Evolutionary conservation across 1,139 yeast species (phyloP), one percentile per base, ranked within the genome.

Genomic region (Hanseniaspora sp.): DNA sequence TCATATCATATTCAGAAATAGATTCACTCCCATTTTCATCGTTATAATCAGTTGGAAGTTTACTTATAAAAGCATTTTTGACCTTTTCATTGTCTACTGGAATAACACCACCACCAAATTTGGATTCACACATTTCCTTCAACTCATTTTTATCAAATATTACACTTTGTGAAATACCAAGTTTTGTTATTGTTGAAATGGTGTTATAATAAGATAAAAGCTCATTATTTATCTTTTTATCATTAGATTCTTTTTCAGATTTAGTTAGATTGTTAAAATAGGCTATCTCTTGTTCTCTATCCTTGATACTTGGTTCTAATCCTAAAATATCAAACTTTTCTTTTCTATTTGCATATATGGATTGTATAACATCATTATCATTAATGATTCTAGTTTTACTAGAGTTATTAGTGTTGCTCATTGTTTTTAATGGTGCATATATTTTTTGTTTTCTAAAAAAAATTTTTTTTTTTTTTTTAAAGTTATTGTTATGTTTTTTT

Each of bases 151-250:
- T 41, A 2, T 34, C 40, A 40, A 53, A 53, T 12, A 48, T 13
- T 5, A 53, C 56, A 38, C 40, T 53, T 9, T 49, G 15, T 0
- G 56, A 53, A 30, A 53, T 48, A n/a, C 52, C 56, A 38, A 48
- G 33, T 6, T 53, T 42, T 5, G 44, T 37, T 12, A 53, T 23
- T 5, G 52, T 49, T 23, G 38, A 30, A 9, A 53, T 38, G 5
- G 56, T 53, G 35, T 53, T 47, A 15, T 48, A 53, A 18, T 53
- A 53, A 8, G 56, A 48, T 13, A 53, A 18, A 31, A 37, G 33
- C 12, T 37, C 31, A 15, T 48, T 30, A 18, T 41, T 42, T 8
- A 17, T 40, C 29, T 35, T n/a, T 42, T 33, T 13, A 11, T 33
- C 35, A 33, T 33, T 33, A 33, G n/a, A 28, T 7, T n/a, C 44